Base-by-base conservation (phyloP, 2,329 filamentous ascomycete genomes). In the Macrophomina pseudophaseolina region DNA sequence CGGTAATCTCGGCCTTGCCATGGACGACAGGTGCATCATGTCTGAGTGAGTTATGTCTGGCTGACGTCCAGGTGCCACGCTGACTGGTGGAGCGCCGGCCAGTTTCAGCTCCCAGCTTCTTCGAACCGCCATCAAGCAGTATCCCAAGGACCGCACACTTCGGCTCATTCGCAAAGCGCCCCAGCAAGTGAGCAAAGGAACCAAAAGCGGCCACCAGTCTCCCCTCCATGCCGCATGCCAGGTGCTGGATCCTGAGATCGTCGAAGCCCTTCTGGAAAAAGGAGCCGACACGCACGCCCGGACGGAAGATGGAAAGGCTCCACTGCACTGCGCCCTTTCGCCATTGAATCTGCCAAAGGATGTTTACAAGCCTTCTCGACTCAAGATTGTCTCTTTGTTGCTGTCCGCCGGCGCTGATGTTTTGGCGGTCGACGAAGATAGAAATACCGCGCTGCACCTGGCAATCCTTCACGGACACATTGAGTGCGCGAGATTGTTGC, bases 81-180 rank as follows among this genome's bases (percentile, higher is more conserved):
- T 14, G 30, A 28, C 58, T 49, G 44, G 38, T n/a, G 12, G 30
- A 5, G n/a, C n/a, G 14, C 54, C 6, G 8, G 9, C 2, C 58
- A 62, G 42, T 9, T 35, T 62, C 58, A 62, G 58, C 58, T 62
- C 33, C 58, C 58, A 62, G 12, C 58, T 62, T 4, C 58, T 62
- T 16, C 58, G 42, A 30, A 49, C 58, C 30, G 58, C 58, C 9
- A 62, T 62, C 42, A 33, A 44, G 42, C 58, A 62, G 3, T 62
- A 62, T 28, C 44, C 58, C 9, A 18, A 49, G 42, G 58, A 62
- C 30, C 58, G 58, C 16, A 62, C 58, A 23, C 44, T 62, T 9
- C 42, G 58, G 4, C 58, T 62, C 30, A 49, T 62, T 40, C 58
- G 58, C 28, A 62, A 62, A 38, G 18, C 58, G 23, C 58, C 58